phyloP scores from a whole-genome alignment of 2,329 filamentous ascomycete genomes.

The Fusarium kyushuense region DNA sequence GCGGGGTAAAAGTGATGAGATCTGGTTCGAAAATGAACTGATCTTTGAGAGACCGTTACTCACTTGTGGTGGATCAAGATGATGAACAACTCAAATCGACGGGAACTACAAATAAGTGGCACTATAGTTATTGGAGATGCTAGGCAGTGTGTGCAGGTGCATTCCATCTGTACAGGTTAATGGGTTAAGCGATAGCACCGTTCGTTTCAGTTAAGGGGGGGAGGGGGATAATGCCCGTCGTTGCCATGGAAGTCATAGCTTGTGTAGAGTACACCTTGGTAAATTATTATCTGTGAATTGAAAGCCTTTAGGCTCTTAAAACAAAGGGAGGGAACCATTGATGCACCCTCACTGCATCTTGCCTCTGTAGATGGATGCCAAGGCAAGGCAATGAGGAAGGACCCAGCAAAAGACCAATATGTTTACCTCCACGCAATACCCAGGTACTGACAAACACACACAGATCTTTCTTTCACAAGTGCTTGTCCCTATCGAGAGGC shows the following conservation, averaged over 20 bases:
- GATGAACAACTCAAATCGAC: slow-evolving; percentile 5
- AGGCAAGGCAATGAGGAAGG: neutral
- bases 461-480: slow-evolving; percentile 34
- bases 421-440: neutral
- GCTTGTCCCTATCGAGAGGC: slow-evolving; percentile 41
- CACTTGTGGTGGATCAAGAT: slow-evolving; percentile 12
- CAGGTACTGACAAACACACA: neutral
- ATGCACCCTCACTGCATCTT: neutral
- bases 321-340: neutral
- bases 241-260: neutral
- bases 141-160: neutral
- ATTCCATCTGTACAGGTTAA: neutral
- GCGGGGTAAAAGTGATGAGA: slow-evolving; percentile 27
- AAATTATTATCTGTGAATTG: neutral
- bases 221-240: too few relatives aligned
- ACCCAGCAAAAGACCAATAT: neutral
- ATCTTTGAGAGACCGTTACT: slow-evolving; percentile 21
- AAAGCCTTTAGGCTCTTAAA: neutral
- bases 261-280: neutral
- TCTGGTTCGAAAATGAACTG: slow-evolving; percentile 15
- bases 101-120: slow-evolving; percentile 16
- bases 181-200: neutral
- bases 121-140: slow-evolving; percentile 1
- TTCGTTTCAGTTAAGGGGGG: neutral
- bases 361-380: neutral